These are phyloP conservation scores for Phyllosticta ampelicida DNA, from an alignment of 2,329 filamentous ascomycete genomes.

Conservation along the genomic window DNA sequence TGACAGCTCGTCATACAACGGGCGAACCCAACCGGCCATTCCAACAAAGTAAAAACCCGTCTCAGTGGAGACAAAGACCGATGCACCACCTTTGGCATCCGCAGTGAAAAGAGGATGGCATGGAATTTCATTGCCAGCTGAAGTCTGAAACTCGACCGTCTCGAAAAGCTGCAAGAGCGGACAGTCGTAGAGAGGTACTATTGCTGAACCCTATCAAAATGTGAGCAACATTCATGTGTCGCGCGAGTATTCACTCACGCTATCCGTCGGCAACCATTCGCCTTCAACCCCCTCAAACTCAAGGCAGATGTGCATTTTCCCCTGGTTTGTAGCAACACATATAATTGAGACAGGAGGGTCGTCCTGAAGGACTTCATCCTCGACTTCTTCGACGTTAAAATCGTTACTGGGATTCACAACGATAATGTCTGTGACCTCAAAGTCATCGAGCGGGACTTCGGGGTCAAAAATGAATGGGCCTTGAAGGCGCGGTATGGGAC, in stretches of 20 bases:
- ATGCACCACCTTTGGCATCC: constrained; percentile 46
- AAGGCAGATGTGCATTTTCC: constrained; percentile 48
- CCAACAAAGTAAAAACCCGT: constrained; percentile 45
- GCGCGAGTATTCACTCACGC: constrained; percentile 14
- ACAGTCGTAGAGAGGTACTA: constrained; percentile 16
- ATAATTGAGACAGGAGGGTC: constrained; percentile 47
- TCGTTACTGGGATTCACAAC: constrained; percentile 36
- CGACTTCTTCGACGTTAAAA: constrained; percentile 41
- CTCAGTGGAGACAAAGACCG: constrained; percentile 47
- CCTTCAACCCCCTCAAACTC: constrained; percentile 52
- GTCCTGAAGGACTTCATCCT: constrained; percentile 31
- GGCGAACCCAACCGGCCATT: constrained; percentile 45
- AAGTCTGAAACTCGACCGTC: constrained; percentile 26
- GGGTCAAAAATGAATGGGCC: constrained; percentile 48
- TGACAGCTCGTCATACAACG: constrained; percentile 46
- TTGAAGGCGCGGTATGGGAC: constrained; percentile 49
- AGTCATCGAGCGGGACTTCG: constrained; percentile 39
- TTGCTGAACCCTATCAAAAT: background rate
- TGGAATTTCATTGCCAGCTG: constrained; percentile 15
- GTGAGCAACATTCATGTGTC: background rate
- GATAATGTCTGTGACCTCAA: constrained; percentile 51
- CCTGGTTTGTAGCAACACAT: constrained; percentile 45
- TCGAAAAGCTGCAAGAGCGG: constrained; percentile 27
- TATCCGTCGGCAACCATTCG: constrained; percentile 47
- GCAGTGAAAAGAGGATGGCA: constrained; percentile 45